phyloP scores from a whole-genome alignment of 495 filamentous ascomycete species.

The Talaromyces liani region DNA sequence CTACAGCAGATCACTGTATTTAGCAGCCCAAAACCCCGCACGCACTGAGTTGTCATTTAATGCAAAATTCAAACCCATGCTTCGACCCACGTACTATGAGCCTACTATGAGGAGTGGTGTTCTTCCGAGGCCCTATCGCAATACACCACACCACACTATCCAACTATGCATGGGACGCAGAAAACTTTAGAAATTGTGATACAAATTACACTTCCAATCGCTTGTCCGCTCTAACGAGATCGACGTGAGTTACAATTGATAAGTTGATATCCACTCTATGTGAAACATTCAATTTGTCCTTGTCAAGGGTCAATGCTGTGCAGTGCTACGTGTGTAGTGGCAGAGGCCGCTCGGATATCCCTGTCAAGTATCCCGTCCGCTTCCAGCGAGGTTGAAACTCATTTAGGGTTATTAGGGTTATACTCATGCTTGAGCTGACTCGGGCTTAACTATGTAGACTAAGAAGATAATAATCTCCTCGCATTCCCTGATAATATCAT shows the following conservation, averaged over 20 bases:
- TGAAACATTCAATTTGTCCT: background rate
- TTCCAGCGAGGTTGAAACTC: background rate
- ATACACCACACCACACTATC: background rate
- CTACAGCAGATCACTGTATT: background rate
- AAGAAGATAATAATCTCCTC: constrained; percentile 4
- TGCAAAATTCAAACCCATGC: background rate
- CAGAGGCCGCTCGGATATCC: background rate
- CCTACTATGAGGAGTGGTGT: too few relatives aligned
- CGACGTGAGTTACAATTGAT: background rate
- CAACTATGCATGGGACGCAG: background rate
- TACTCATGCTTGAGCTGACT: too few relatives aligned
- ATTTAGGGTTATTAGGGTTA: too few relatives aligned
- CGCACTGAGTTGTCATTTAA: background rate
- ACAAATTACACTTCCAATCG: background rate
- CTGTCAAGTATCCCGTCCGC: background rate
- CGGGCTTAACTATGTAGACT: background rate
- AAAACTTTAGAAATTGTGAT: too few relatives aligned
- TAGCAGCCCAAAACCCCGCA: background rate
- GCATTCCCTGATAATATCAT: constrained; percentile 1
- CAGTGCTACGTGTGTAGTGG: background rate
- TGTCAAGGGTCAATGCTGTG: background rate
- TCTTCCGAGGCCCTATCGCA: too few relatives aligned
- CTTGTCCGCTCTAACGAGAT: background rate
- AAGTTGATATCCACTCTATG: background rate
- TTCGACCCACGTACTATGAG: too few relatives aligned